phyloP scores from a whole-genome alignment of 2,329 filamentous ascomycete species.

The Dactylellina haptotyla region DNA sequence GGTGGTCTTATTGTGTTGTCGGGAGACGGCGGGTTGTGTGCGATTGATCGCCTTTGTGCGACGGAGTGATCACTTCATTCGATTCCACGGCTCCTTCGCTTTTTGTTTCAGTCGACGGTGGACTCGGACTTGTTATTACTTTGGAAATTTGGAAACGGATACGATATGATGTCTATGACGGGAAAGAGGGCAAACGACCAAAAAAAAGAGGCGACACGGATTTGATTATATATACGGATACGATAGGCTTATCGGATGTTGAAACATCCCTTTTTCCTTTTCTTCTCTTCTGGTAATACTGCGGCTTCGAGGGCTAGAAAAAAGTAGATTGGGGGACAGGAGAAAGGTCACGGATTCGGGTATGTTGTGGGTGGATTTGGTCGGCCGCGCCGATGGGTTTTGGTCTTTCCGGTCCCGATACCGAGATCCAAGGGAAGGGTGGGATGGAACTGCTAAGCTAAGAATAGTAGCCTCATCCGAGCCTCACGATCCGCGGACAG shows the following conservation, averaged over 20 bases:
- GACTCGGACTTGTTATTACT: too few relatives aligned
- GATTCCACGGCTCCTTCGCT: too few relatives aligned
- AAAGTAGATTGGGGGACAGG: too few relatives aligned
- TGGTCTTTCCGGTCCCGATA: slow-evolving; percentile 30
- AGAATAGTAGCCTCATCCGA: slow-evolving; percentile 44
- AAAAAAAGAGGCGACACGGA: background rate
- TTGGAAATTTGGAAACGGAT: too few relatives aligned
- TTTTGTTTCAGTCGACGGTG: background rate
- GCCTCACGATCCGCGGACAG: slow-evolving; percentile 21
- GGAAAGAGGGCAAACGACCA: too few relatives aligned
- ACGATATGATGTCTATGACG: too few relatives aligned
- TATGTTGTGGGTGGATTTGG: too few relatives aligned
- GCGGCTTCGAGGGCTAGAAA: too few relatives aligned
- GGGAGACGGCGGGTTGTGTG: slow-evolving; percentile 24
- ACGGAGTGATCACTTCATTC: background rate
- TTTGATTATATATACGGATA: background rate
- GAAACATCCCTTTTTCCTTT: background rate
- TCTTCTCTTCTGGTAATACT: too few relatives aligned
- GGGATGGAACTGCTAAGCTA: slow-evolving; percentile 22
- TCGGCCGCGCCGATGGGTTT: slow-evolving; percentile 20
- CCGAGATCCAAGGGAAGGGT: slow-evolving; percentile 43
- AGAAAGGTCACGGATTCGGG: too few relatives aligned
- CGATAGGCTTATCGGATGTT: background rate
- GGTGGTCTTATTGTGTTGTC: slow-evolving; percentile 1
- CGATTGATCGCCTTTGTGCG: slow-evolving; percentile 2